Evolutionary conservation across 805 yeast species (phyloP).

Genomic region (Teunomyces atbi): DNA sequence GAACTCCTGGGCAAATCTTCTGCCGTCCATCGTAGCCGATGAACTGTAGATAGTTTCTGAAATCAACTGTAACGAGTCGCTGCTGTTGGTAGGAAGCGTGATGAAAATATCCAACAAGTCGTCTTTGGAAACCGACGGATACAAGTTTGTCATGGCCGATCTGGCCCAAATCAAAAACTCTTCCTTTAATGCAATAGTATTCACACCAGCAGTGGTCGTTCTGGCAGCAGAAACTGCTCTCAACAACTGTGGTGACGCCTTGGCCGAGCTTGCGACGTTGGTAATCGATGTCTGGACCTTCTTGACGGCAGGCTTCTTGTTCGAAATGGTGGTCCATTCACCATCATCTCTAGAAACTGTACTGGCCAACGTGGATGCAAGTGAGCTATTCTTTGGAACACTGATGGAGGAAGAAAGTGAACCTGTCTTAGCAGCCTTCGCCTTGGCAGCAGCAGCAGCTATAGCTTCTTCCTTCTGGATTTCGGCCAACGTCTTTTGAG

Average conservation of each 20-base stretch:
- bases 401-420: conserved; percentile 9
- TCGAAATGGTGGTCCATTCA: conserved; percentile 47
- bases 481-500: conserved; percentile 55
- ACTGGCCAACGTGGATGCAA: conserved; percentile 34
- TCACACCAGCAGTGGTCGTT: conserved; percentile 24
- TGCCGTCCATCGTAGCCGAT: conserved; percentile 89
- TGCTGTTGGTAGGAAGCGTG: conserved; percentile 66
- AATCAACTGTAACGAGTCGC: conserved; percentile 79
- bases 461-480: conserved; percentile 60
- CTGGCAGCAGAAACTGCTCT: conserved; percentile 35
- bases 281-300: conserved; percentile 16
- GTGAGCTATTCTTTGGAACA: conserved; percentile 19
- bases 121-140: conserved; percentile 71
- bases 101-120: conserved; percentile 79
- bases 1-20: conserved; percentile 90
- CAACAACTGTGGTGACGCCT: conserved; percentile 35
- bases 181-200: conserved; percentile 35
- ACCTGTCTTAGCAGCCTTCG: conserved; percentile 14
- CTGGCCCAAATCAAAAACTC: conserved; percentile 76
- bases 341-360: conserved; percentile 25
- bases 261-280: conserved; percentile 18
- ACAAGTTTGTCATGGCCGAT: conserved; percentile 60
- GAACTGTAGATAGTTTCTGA: conserved; percentile 90
- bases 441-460: conserved; percentile 34
- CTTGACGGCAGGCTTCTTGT: conserved; percentile 35